Evolutionary conservation across 306 rosid species (phyloP).

Genomic region (Bauhinia variegata): DNA sequence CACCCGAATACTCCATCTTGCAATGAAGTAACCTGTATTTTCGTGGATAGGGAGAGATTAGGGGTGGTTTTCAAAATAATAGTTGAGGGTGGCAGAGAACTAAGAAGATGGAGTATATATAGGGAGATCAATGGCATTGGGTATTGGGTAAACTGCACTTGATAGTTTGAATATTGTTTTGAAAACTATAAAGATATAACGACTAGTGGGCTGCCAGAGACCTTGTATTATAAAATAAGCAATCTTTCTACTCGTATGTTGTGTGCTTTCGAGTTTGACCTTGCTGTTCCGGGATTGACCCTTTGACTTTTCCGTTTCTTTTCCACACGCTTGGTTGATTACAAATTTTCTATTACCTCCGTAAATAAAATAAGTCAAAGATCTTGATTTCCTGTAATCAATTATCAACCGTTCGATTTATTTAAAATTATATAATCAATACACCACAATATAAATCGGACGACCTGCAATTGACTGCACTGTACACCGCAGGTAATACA

Average conservation of each 20-base stretch:
- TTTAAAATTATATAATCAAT: no score
- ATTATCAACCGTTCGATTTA: no score
- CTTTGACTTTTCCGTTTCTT: constrained; percentile 32
- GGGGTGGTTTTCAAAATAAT: no score
- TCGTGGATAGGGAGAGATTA: no score
- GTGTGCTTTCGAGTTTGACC: constrained; percentile 32
- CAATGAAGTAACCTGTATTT: no score
- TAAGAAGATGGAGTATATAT: constrained; percentile 29
- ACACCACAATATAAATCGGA: no score
- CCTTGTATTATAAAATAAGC: constrained; percentile 10
- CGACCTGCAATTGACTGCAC: no score
- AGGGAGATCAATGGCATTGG: constrained; percentile 6
- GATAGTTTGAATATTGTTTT: constrained; percentile 11
- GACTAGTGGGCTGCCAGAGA: constrained; percentile 38
- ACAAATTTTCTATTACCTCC: no score
- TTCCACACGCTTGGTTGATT: constrained; percentile 13
- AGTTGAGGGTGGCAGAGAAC: no score
- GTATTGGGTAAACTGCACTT: constrained; percentile 44
- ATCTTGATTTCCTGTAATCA: no score
- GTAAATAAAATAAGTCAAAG: no score
- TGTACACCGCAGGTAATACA: no score
- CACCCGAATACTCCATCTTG: background rate
- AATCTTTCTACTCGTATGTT: background rate
- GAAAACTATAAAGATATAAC: constrained; percentile 13
- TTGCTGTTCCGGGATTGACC: constrained; percentile 23